Percentiles rank a stretch among this genome's conserved stretches.
These are phyloP conservation scores for Cynara cardunculus DNA, from an alignment of 129 eudicot species.

Conservation along the genomic window DNA sequence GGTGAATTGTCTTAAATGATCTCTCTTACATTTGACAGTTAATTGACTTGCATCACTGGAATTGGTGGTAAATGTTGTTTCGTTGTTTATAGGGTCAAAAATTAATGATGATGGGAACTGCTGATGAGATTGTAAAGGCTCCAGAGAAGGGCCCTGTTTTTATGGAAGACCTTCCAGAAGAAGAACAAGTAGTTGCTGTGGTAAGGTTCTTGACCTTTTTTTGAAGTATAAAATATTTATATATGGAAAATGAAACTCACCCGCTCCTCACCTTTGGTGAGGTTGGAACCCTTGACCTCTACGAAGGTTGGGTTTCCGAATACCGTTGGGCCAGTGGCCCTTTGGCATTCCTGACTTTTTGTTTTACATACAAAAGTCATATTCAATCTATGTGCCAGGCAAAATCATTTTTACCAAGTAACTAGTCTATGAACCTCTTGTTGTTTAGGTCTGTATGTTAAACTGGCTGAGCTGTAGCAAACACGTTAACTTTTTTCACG, in stretches of 20 bases:
- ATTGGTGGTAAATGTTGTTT: not conserved
- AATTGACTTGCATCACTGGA: not conserved
- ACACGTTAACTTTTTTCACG: not conserved
- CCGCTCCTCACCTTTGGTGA: not conserved
- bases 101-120: constrained; percentile 99
- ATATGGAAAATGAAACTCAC: not conserved
- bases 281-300: not conserved
- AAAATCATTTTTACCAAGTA: not conserved
- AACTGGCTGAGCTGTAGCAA: not conserved
- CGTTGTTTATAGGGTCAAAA: constrained; percentile 70
- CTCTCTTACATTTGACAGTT: constrained; percentile 11
- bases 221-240: not conserved
- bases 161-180: constrained; percentile 96
- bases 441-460: not conserved
- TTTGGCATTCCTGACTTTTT: not conserved
- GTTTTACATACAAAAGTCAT: not conserved
- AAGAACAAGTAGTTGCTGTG: constrained; percentile 78
- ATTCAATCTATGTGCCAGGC: not conserved
- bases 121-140: constrained; percentile 92
- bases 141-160: constrained; percentile 95
- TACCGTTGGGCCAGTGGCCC: not conserved
- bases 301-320: not conserved
- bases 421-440: not conserved
- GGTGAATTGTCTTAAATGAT: constrained; percentile 35
- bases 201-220: constrained; percentile 38